Evolutionary conservation across 192 early-diverging fungal species (phyloP), one percentile per base, ranked within the genome.

Genomic region (Podila verticillata): DNA sequence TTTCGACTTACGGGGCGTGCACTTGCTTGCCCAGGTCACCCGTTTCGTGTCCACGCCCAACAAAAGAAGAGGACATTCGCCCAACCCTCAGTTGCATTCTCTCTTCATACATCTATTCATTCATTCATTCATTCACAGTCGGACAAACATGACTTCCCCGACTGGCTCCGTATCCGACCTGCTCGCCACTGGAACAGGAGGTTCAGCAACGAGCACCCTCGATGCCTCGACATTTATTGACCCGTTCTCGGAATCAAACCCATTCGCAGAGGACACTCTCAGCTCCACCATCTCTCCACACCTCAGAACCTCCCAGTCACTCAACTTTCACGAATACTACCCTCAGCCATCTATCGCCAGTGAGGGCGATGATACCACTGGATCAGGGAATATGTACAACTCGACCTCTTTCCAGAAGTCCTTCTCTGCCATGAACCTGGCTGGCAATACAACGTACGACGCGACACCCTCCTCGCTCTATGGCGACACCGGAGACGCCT

Each of bases 221-320:
- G 77, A 80, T 56, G 77, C 77, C 0, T 80, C 77, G 9, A 70
- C 68, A n/a, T 80, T 72, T 30, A 54, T 80, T 19, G 77, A 80
- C 44, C 77, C 77, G 22, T 80, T 68, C 61, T 80, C 77, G 51
- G 77, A 80, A 32, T 80, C 77, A 24, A 80, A 80, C 44, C 77
- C 77, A 1, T 80, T 80, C 56, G 77, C 77, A 17, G 77, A 80
- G 7, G 77, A 80, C 44, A 47, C 65, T 10, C 57, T 71, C 15
- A 60, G 48, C 13, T 57, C 68, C 13, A 56, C 56, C 30, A 30
- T 72, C 36, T 56, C 74, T 2, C 48, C 74, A 5, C 4, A 24
- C 2, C 44, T 67, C 5, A 66, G 47, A n/a, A n/a, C 65, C 9
- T 72, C 77, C 5, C 69, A 63, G 56, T 66, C 77, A 1, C 44